phyloP scores from a whole-genome alignment of 2,329 filamentous ascomycete genomes.

The Cryphonectria naterciae region DNA sequence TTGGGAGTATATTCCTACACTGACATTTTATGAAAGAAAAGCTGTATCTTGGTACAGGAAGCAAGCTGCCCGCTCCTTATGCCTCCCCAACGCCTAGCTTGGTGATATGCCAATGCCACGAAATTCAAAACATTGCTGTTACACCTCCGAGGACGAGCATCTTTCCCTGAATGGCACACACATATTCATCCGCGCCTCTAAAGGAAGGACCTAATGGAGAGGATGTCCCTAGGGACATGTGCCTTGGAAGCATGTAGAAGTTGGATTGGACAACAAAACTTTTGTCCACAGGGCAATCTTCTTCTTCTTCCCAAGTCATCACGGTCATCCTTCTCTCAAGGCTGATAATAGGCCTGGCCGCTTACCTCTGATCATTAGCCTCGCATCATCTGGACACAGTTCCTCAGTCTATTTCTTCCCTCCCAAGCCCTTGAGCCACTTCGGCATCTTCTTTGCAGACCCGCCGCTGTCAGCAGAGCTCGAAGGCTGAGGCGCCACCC shows the following conservation, averaged over 20 bases:
- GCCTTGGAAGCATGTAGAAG: neutral
- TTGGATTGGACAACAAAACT: neutral
- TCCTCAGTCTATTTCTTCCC: constrained; percentile 63
- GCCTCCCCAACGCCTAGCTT: constrained; percentile 5
- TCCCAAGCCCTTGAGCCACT: constrained; percentile 71
- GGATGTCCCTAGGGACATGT: neutral
- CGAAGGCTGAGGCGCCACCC: constrained; percentile 36
- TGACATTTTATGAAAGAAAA: neutral
- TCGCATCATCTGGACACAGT: neutral
- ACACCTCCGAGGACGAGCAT: neutral
- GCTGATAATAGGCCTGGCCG: neutral
- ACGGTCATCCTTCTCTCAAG: neutral
- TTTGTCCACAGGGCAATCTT: neutral
- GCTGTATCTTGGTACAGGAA: neutral
- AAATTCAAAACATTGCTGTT: neutral
- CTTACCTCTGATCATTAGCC: neutral
- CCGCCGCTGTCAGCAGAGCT: constrained; percentile 40
- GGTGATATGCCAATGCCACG: neutral
- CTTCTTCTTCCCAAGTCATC: neutral
- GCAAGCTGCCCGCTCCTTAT: neutral
- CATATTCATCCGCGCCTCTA: neutral
- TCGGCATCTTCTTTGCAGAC: constrained; percentile 58
- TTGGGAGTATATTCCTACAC: neutral
- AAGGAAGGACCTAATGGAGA: neutral
- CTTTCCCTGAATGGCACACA: neutral